Conservation (phyloP, 371 early-diverging fungal genomes). For the Capniomyces stellatus region DNA sequence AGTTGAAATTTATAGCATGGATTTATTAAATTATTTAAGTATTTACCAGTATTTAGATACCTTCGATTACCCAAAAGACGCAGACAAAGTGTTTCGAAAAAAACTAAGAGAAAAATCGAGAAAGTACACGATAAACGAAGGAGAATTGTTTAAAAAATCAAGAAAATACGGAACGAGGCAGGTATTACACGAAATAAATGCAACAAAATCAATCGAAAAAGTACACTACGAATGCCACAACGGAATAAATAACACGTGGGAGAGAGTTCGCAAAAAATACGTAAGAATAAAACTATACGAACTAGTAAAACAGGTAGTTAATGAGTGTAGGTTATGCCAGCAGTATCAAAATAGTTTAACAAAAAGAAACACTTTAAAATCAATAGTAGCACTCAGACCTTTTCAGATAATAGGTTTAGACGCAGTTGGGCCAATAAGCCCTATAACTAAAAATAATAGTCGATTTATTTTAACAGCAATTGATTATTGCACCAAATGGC, state of each 20-base stretch:
- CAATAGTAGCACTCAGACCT: neutral
- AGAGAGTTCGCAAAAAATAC: neutral
- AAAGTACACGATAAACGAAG: neutral
- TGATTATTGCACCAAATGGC: constrained; percentile 1
- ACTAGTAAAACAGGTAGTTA: neutral
- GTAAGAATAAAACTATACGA: neutral
- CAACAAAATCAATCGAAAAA: neutral
- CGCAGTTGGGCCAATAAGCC: constrained; percentile 2
- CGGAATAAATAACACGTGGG: constrained; percentile 1
- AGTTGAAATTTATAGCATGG: neutral
- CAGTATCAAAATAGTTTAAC: neutral
- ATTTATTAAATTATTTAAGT: neutral
- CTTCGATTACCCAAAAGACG: neutral
- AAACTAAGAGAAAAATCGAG: neutral
- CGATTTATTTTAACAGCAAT: constrained; percentile 3
- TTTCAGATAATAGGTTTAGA: constrained; percentile 1
- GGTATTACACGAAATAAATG: neutral
- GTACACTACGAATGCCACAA: neutral
- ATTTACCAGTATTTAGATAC: neutral
- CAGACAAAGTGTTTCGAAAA: neutral
- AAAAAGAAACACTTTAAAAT: neutral
- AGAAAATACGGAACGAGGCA: neutral
- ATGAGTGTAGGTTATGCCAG: neutral
- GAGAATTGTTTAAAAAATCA: neutral
- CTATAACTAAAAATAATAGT: neutral